These are phyloP conservation scores for Elsinoe ampelina DNA, from an alignment of 2,329 filamentous ascomycete species.

Conservation along the genomic window DNA sequence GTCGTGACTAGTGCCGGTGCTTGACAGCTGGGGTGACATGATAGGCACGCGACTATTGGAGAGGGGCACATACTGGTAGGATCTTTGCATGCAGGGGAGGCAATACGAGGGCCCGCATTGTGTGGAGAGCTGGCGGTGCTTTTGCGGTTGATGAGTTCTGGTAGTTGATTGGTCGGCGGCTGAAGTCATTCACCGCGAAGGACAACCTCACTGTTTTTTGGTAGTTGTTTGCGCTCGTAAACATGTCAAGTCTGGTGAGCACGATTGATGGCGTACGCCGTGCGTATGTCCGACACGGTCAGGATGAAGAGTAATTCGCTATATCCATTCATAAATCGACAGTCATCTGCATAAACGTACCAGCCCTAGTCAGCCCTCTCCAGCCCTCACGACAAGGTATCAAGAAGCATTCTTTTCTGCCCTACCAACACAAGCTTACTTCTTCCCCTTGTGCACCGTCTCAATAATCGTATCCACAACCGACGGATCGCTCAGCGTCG, in stretches of 20 bases:
- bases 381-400: too few species aligned
- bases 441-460: slow-evolving; percentile 56
- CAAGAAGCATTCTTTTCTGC: not conserved
- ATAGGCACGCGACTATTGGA: not conserved
- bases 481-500: slow-evolving; percentile 83
- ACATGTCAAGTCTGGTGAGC: too few species aligned
- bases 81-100: too few species aligned
- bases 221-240: too few species aligned
- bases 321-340: not conserved
- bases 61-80: not conserved
- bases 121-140: too few species aligned
- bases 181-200: too few species aligned
- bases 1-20: not conserved
- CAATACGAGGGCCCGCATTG: too few species aligned
- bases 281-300: not conserved
- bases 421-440: slow-evolving; percentile 10
- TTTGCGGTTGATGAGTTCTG: too few species aligned
- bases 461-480: slow-evolving; percentile 86
- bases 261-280: too few species aligned
- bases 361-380: too few species aligned
- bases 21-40: not conserved
- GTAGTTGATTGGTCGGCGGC: too few species aligned
- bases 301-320: not conserved
- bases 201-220: not conserved
- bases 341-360: not conserved